Evolutionary conservation across 805 yeast genomes (phyloP), one percentile per base, ranked within the genome.

Genomic region (Diddensiella santjacobensis): DNA sequence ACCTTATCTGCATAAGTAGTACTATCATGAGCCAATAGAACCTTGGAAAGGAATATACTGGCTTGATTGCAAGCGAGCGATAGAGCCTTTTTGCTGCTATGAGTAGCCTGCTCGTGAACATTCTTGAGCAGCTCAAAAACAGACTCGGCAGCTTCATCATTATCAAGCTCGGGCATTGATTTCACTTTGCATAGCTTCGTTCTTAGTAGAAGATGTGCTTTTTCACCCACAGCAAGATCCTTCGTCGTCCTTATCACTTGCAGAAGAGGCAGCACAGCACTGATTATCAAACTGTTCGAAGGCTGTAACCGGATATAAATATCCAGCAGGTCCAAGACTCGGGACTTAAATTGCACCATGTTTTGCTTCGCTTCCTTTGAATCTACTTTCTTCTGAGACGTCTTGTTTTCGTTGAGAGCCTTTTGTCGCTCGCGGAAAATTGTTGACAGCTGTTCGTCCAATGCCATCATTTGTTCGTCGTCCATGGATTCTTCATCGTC

Each of bases 381-480:
- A 51, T 87, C 95, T 18, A 74, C 65, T 58, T 87, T 87, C 59
- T 57, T 54, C 22, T 45, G 42, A 15, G 45, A 42, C 19, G 55
- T 55, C 85, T 75, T 64, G 77, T 79, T 63, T 73, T 84, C 29
- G 6, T 79, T 66, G 46, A 87, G 65, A 0, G 86, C 84, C 51
- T 78, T 81, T 56, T 81, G 80, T 58, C 97, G 78, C 58, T 88
- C 91, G 59, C 84, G 79, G 74, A 91, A 91, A 47, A 91, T 91
- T 46, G 75, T 76, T 0, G 96, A 79, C 24, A 91, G 70, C 52
- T 88, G 93, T 19, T 75, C 85, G 62, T 91, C 98, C 58, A 91
- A 77, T 18, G 90, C 95, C 83, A 89, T 81, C 98, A 91, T 91
- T 63, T 89, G 89, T 58, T 90, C 96, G 65, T 90, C 97, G 51